Base-by-base conservation (phyloP, 768 basidiomycete genomes). In the Amanita jacksonii region DNA sequence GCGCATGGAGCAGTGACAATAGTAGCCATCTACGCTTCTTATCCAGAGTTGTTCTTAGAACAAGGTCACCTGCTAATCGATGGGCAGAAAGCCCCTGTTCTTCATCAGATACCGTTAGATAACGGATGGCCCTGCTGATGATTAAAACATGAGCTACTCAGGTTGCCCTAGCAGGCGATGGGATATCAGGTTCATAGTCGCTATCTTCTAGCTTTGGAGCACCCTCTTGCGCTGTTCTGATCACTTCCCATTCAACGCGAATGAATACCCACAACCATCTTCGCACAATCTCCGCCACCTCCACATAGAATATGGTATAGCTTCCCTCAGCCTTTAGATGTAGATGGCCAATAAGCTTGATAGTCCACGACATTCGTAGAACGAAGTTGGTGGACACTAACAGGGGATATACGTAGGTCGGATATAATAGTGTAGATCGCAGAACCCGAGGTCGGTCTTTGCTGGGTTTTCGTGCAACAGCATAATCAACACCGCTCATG, bases 221-320 rank as follows among this genome's bases (percentile, higher is more conserved):
- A 37, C 54, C 59, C 31, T 67, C 66, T 32, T 60, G 59, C 24
- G 57, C 53, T 52, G 65, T 70, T 63, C 77, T 88, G 39, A 90
- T 77, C 7, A 81, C 73, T 64, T 98, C 94, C 96, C 94, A 99
- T 64, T 99, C 96, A 32, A 98, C 78, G 28, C 96, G 78, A 50
- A 98, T 62, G 63, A 96, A 98, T 20, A 96, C 91, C 96, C 96
- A 99, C 68, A 97, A 74, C 96, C 96, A 99, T 54, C 96, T 65
- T 50, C 96, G 71, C 27, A 90, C 57, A 23, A 99, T 64, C 64
- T 98, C 96, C 24, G 92, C 79, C 33, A 86, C 72, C 63, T 99
- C 92, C 41, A 98, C 74, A 71, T 83, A 77, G 64, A 98, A 96
- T 32, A 94, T 87, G 15, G 84, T 72, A 13, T 74, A 65, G 53